Evolutionary conservation across 2,329 filamentous ascomycete species (phyloP), one percentile per base, ranked within the genome.

Genomic region (Cladobotryum mycophilum): DNA sequence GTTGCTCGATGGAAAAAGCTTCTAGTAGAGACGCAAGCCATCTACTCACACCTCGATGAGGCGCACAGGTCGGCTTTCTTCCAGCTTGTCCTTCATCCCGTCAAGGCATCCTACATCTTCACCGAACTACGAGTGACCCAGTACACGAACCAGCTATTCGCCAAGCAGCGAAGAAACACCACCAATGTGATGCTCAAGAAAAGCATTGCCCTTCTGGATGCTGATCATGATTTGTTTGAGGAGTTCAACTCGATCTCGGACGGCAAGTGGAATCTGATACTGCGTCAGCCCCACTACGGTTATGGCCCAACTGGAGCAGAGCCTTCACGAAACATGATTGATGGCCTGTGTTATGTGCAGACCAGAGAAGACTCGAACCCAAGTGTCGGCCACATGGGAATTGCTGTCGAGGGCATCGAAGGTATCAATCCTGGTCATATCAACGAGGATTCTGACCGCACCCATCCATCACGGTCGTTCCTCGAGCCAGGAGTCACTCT

Each of bases 51-150:
- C 2, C 61, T 82, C 1, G 61, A 70, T 0, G 58, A 63, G 0
- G 67, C 69, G 1, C 67, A 72, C 7, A 74, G 75, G 49, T 68
- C 79, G 1, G 73, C 80, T 0, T 79, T 81, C 56, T 85, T 82
- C 61, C 74, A 86, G 56, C 75, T 81, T 52, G 71, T 85, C 8
- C 70, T 82, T 5, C 80, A 85, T 48, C 81, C 82, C 0, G 73
- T 80, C 43, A 74, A 78, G 35, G 80, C 81, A 3, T 79, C 75
- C 2, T 71, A 74, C n/a, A 76, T 78, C 35, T 76, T 78, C 52
- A 72, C 75, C 15, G 70, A 75, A 38, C 72, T 76, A 30, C 72
- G 71, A 47, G 70, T 76, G 12, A 71, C 66, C 1, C 66, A 67
- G 14, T 75, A 68, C 1, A 69, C 63, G 34, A 82, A 85, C 54